Conservation (phyloP, 306 rosid species). For the Trifolium repens region DNA sequence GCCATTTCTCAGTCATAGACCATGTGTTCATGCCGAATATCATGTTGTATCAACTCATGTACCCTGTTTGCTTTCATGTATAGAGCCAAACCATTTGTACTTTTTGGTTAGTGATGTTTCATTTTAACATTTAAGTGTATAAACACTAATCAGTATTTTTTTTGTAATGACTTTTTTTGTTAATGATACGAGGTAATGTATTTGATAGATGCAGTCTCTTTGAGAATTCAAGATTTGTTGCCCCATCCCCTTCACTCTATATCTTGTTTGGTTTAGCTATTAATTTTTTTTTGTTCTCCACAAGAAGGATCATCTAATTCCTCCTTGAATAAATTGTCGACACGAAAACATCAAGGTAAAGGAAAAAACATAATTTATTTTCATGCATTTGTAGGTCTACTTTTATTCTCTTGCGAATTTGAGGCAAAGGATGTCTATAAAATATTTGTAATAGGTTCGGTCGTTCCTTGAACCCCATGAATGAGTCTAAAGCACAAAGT, state of each 20-base stretch:
- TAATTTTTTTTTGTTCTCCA: not conserved
- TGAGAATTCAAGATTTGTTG: not conserved
- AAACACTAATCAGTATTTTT: not conserved
- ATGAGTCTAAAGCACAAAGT: too few relatives aligned
- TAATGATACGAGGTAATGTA: not conserved
- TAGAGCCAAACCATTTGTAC: slow-evolving; percentile 37
- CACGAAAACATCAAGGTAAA: too few relatives aligned
- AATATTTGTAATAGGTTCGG: too few relatives aligned
- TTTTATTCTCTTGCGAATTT: too few relatives aligned
- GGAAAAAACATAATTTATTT: too few relatives aligned
- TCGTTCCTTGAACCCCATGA: too few relatives aligned
- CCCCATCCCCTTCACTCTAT: not conserved
- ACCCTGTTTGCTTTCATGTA: slow-evolving; percentile 45
- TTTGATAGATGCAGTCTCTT: slow-evolving; percentile 30
- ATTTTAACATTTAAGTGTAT: slow-evolving; percentile 3
- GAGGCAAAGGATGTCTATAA: too few relatives aligned
- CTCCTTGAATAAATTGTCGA: too few relatives aligned
- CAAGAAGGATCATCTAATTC: not conserved
- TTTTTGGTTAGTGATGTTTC: slow-evolving; percentile 31
- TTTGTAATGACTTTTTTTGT: slow-evolving; percentile 9
- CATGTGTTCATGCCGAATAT: slow-evolving; percentile 37
- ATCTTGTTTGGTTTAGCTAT: not conserved
- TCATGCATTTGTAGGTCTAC: too few relatives aligned
- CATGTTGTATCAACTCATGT: slow-evolving; percentile 50
- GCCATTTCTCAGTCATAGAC: slow-evolving; percentile 30